Evolutionary conservation across 306 rosid species (phyloP).

Genomic region (Gastrolobium bilobum): DNA sequence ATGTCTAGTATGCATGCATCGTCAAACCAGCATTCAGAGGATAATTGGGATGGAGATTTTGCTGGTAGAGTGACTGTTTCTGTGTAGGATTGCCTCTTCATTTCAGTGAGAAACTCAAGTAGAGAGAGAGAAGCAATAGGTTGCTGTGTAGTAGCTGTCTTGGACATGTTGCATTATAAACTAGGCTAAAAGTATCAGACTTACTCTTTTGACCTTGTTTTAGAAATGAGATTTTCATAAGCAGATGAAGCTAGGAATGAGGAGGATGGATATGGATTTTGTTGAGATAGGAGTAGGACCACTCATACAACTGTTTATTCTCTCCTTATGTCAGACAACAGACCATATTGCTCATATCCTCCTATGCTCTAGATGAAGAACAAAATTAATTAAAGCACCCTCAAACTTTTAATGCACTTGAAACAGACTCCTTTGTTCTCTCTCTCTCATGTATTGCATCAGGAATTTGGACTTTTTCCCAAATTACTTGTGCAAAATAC

Average conservation of each 20-base stretch:
- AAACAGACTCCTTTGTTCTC: constrained; percentile 44
- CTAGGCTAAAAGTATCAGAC: constrained; percentile 18
- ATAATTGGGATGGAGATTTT: constrained; percentile 64
- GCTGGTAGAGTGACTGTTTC: constrained; percentile 54
- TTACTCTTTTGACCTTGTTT: constrained; percentile 36
- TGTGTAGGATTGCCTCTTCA: constrained; percentile 48
- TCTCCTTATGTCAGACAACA: constrained; percentile 43
- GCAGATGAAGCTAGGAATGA: constrained; percentile 42
- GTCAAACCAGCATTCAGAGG: constrained; percentile 85
- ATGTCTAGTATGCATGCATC: constrained; percentile 89
- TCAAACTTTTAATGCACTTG: constrained; percentile 43
- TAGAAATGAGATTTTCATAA: constrained; percentile 41
- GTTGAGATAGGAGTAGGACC: constrained; percentile 56
- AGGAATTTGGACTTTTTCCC: constrained; percentile 25
- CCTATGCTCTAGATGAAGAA: constrained; percentile 30
- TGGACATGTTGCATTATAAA: constrained; percentile 34
- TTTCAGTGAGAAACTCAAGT: constrained; percentile 47
- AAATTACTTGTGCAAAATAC: not conserved
- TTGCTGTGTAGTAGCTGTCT: constrained; percentile 28
- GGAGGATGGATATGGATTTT: constrained; percentile 48
- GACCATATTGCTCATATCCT: constrained; percentile 28
- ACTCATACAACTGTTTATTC: constrained; percentile 57
- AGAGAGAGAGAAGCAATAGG: constrained; percentile 17
- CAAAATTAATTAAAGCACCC: constrained; percentile 59
- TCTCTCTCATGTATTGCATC: constrained; percentile 26